phyloP scores from a whole-genome alignment of 1,139 yeast species.

The Magnusiomyces magnusii region DNA sequence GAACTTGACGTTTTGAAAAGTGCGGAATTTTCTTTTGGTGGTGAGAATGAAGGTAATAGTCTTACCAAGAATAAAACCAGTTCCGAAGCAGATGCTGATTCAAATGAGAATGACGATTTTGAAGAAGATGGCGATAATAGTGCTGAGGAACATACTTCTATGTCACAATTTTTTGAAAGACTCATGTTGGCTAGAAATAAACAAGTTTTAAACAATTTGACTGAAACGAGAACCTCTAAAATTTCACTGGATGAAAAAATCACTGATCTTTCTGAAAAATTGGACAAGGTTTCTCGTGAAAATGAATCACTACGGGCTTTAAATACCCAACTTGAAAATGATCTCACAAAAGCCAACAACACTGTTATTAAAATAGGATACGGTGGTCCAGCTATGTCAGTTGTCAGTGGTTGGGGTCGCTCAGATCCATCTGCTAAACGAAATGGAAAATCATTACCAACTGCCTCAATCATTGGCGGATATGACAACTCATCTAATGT shows the following conservation, averaged over 20 bases:
- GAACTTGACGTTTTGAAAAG: constrained; percentile 67
- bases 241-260: constrained; percentile 39
- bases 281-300: constrained; percentile 39
- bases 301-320: constrained; percentile 36
- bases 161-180: constrained; percentile 27
- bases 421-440: constrained; percentile 15
- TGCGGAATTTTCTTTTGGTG: constrained; percentile 46
- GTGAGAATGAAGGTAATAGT: constrained; percentile 28
- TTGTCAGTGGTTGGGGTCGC: constrained; percentile 32
- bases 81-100: constrained; percentile 18
- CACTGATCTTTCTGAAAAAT: constrained; percentile 34
- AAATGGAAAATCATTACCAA: constrained; percentile 34
- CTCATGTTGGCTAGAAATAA: constrained; percentile 54
- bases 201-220: constrained; percentile 52
- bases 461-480: constrained; percentile 32
- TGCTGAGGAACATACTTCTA: constrained; percentile 29
- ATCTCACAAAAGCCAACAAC: constrained; percentile 42
- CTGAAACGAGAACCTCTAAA: constrained; percentile 48
- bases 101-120: constrained; percentile 24
- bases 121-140: constrained; percentile 23
- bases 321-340: constrained; percentile 63
- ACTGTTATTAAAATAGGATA: neutral
- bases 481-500: constrained; percentile 10
- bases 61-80: constrained; percentile 29
- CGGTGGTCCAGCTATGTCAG: constrained; percentile 43